phyloP scores from a whole-genome alignment of 2,329 filamentous ascomycete species.

The Aspergillus fumigatiaffinis region DNA sequence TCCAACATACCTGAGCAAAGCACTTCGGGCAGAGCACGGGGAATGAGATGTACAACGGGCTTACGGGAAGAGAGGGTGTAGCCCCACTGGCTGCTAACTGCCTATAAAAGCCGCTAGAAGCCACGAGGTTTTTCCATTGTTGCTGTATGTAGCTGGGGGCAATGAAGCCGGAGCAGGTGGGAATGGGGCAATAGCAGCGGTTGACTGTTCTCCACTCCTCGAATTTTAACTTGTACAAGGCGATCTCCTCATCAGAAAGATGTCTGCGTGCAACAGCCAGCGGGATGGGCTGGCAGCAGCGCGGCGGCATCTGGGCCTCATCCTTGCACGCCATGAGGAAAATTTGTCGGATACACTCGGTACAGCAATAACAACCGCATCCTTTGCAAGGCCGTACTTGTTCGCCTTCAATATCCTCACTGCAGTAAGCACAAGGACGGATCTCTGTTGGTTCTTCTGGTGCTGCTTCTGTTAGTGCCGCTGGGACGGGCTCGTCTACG shows the following conservation, averaged over 20 bases:
- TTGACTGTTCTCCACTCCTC: slow-evolving; percentile 47
- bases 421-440: not conserved
- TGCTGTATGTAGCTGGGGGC: slow-evolving; percentile 26
- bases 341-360: slow-evolving; percentile 25
- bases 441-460: not conserved
- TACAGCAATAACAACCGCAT: slow-evolving; percentile 1
- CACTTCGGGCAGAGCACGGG: slow-evolving; percentile 41
- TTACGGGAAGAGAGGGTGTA: not conserved
- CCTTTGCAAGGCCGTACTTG: not conserved
- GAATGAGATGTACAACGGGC: slow-evolving; percentile 16
- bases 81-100: not conserved
- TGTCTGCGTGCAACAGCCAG: slow-evolving; percentile 36
- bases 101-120: not conserved
- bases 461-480: not conserved
- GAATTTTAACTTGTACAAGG: slow-evolving; percentile 41
- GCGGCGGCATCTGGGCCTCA: slow-evolving; percentile 42
- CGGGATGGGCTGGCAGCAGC: slow-evolving; percentile 44
- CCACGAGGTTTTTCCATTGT: not conserved
- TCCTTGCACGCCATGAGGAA: slow-evolving; percentile 41
- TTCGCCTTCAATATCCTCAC: not conserved
- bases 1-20: slow-evolving; percentile 38
- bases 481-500: not conserved
- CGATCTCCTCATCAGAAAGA: slow-evolving; percentile 34
- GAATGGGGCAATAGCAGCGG: slow-evolving; percentile 48
- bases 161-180: slow-evolving; percentile 49